Evolutionary conservation across 2,329 filamentous ascomycete genomes (phyloP), one percentile per base, ranked within the genome.

Genomic region (Cytospora piceae): DNA sequence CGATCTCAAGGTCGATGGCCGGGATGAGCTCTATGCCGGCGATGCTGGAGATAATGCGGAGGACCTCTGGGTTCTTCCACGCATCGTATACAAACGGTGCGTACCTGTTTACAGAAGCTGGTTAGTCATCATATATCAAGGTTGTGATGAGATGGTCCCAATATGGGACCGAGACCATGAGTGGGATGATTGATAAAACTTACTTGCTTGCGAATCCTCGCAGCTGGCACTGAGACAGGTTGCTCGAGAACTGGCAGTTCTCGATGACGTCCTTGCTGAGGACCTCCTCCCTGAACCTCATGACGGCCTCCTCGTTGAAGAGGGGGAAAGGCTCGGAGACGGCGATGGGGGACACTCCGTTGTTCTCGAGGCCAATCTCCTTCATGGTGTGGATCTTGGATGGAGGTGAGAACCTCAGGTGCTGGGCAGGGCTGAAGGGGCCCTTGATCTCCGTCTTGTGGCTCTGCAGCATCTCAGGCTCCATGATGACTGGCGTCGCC

Each of bases 281-380:
- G n/a, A 90, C 81, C 73, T 91, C 88, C 3, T 77, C 76, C 63
- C 88, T 81, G 82, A 90, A 89, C 60, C 83, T 81, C 71, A 83
- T 76, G 59, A 90, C 80, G 2, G 87, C 87, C 56, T 88, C 85
- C 37, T 80, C 72, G 14, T 84, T 85, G 75, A 90, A 90, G 29
- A 90, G 79, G 4, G 80, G 80, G 73, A 90, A 90, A 0, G 87
- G 87, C 65, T 89, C 84, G 0, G 87, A 88, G 60, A 89, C 87
- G 15, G 87, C 88, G 58, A 87, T 79, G 1, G 82, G 82, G 1
- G 88, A 90, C 31, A 90, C 80, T 5, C 87, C 88, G 58, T 77
- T 79, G 63, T 81, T 79, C 42, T 85, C 79, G 51, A 85, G 83
- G 2, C 84, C 86, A 60, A 90, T 78, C 37, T 90, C 87, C 70